A percentile compares a stretch with the other conserved stretches of the same genome.
Conservation (phyloP, 805 yeast species). For the Pichia membranifaciens region DNA sequence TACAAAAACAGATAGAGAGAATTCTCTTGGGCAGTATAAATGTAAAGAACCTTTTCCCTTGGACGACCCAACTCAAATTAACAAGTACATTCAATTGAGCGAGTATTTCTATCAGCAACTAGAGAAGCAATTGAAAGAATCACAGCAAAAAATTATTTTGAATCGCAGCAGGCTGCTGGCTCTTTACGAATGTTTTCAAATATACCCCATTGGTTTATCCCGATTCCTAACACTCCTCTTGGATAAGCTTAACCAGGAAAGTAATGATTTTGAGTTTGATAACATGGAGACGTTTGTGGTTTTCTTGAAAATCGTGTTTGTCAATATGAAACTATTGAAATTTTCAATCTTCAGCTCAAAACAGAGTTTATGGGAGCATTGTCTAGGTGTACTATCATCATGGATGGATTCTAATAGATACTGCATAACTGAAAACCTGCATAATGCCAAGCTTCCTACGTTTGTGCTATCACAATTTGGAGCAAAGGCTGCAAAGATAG, state of each 20-base stretch:
- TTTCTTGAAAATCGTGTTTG: conserved; percentile 20
- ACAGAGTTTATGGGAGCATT: conserved; percentile 15
- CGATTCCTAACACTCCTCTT: conserved; percentile 17
- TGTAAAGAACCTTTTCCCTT: not conserved
- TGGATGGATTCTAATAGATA: conserved; percentile 20
- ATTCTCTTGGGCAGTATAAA: not conserved
- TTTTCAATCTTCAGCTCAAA: conserved; percentile 16
- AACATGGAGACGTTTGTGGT: conserved; percentile 11
- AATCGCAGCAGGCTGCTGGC: conserved; percentile 1
- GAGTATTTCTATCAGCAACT: not conserved
- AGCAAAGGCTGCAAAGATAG: not conserved
- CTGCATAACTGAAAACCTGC: conserved; percentile 8
- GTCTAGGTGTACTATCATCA: conserved; percentile 12
- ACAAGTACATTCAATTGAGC: conserved; percentile 2
- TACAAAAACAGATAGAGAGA: not conserved
- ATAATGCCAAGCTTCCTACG: conserved; percentile 8
- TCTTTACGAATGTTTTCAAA: conserved; percentile 18
- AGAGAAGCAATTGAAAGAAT: not conserved
- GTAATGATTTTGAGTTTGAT: conserved; percentile 5
- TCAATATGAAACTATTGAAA: conserved; percentile 18
- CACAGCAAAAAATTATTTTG: not conserved
- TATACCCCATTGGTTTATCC: conserved; percentile 15
- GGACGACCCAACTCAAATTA: conserved; percentile 2
- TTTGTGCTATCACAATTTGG: not conserved
- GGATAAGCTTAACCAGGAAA: conserved; percentile 11